phyloP scores from a whole-genome alignment of 495 filamentous ascomycete genomes.

The Neurospora terricola region DNA sequence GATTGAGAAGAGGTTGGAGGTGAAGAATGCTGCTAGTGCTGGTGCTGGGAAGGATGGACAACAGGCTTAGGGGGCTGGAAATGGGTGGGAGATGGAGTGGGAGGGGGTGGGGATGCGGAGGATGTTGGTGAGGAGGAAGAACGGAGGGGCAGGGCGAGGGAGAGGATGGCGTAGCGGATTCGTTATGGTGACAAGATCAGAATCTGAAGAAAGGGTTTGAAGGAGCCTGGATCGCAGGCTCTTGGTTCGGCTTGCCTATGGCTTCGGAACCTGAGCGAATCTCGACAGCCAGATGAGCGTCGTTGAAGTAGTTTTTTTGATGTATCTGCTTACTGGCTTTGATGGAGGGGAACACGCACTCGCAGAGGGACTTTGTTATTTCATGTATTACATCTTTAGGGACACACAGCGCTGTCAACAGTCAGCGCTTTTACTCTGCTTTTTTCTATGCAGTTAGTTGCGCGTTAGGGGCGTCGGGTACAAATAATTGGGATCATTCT shows the following conservation, averaged over 20 bases:
- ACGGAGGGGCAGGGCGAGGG: too few species aligned
- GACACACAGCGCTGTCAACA: background rate
- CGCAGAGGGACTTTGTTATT: background rate
- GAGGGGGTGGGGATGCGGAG: background rate
- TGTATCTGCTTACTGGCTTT: background rate
- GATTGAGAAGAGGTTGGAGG: constrained; percentile 40
- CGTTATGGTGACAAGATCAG: background rate
- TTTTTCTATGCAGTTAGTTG: background rate
- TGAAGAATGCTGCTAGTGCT: constrained; percentile 11
- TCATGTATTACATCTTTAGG: background rate
- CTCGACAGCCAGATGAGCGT: background rate
- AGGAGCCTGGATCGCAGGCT: background rate
- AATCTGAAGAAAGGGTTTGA: background rate
- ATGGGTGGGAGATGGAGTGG: background rate
- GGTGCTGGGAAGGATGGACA: background rate
- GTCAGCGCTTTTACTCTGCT: background rate
- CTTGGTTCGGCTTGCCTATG: background rate
- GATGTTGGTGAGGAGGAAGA: background rate
- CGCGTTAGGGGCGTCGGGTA: background rate
- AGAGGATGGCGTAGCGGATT: too few species aligned
- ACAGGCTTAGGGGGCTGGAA: background rate
- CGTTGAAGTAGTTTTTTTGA: background rate
- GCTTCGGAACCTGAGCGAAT: background rate
- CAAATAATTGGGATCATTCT: background rate
- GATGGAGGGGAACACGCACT: background rate